Evolutionary conservation across 331 rosid genomes (phyloP), one percentile per base, ranked within the genome.

Genomic region (Quercus phellos): DNA sequence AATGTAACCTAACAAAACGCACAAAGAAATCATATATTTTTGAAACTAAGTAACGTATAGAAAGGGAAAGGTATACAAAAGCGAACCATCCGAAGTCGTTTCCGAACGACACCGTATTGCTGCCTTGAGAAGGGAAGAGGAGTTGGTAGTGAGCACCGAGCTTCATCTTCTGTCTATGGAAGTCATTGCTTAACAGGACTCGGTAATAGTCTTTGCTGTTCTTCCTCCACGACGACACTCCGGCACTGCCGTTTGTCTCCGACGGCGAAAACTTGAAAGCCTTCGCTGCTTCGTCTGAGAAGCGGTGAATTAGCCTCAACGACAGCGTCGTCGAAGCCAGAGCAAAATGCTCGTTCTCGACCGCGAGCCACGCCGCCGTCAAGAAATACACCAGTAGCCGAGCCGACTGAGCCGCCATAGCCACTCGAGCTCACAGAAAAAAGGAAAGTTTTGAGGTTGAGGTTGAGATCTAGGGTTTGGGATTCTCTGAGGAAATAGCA

Each of bases 71-170:
- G 46, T 38, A 38, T 8, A 38, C 11, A 38, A 13, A 24, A 9
- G 30, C 81, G 50, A 53, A 94, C 99, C 99, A 92, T 81, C 90
- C 97, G 42, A 90, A 90, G 80, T 94, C 95, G 70, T 94, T 92
- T 22, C 99, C 99, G 6, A 87, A 78, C 77, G 90, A 87, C 86
- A 85, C 85, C 83, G 99, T 86, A 72, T 82, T 79, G 78, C 92
- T 86, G n/a, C 97, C 97, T 27, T 81, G 87, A 26, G 97, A 87
- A 5, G 97, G 97, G 38, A 87, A 90, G 63, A 94, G 89, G 10
- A 89, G 77, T 89, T 89, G 87, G 68, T 83, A 88, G 53, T 78
- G 91, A 32, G 89, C 77, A 27, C 85, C 87, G 53, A 90, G 87
- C 80, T 78, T 86, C 91, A 90, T 79, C 56, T 85, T 87, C 60